A percentile compares a stretch with the other conserved stretches of the same genome.
phyloP scores from a whole-genome alignment of 1,139 yeast species.

The Candida sanyaensis region DNA sequence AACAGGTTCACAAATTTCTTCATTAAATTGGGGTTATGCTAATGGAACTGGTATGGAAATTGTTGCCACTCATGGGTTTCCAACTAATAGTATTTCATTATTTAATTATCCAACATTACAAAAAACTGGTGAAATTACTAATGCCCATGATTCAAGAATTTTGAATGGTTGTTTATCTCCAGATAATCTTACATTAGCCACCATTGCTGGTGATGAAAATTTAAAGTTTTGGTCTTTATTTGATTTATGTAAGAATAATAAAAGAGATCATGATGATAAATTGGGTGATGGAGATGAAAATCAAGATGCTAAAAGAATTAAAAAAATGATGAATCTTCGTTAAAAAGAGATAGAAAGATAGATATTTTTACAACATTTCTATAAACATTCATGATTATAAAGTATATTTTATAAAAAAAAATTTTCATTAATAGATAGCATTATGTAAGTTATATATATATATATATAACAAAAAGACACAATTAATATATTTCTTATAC shows the following conservation, averaged over 20 bases:
- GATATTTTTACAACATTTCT: not conserved
- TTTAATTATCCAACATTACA: conserved; percentile 87
- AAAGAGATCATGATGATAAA: conserved; percentile 17
- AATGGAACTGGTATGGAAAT: conserved; percentile 77
- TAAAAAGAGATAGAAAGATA: conserved; percentile 2
- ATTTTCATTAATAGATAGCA: not conserved
- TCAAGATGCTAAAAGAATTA: conserved; percentile 19
- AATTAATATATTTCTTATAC: too few relatives aligned
- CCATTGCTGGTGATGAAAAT: conserved; percentile 96
- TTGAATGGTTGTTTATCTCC: conserved; percentile 85
- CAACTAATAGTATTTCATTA: conserved; percentile 79
- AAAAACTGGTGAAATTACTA: conserved; percentile 82
- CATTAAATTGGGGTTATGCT: conserved; percentile 87
- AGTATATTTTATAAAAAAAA: not conserved
- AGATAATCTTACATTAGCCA: conserved; percentile 86
- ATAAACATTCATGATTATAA: not conserved
- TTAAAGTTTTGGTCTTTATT: conserved; percentile 93
- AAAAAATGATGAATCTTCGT: conserved; percentile 18
- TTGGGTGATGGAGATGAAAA: conserved; percentile 21
- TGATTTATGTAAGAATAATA: conserved; percentile 51
- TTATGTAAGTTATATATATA: too few relatives aligned
- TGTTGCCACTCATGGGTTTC: conserved; percentile 93
- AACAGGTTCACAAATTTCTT: conserved; percentile 92
- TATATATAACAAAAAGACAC: too few relatives aligned
- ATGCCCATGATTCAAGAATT: conserved; percentile 91